Percentiles rank a stretch among this genome's conserved stretches.
phyloP scores from a whole-genome alignment of 768 basidiomycete genomes.

The Dioszegia crocea region DNA sequence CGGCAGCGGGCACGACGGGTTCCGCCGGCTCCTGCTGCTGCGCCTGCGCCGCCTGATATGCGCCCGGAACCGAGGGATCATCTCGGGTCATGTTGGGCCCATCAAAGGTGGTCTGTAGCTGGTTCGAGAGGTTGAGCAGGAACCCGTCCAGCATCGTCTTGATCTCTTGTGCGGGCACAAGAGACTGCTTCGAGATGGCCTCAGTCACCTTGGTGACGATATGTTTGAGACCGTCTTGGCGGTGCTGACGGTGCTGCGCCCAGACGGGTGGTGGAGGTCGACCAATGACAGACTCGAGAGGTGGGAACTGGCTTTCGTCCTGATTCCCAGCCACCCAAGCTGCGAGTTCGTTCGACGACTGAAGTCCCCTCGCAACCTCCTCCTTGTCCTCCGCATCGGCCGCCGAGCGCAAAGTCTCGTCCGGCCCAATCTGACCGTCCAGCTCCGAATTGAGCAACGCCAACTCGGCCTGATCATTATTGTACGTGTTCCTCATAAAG shows the following conservation, averaged over 20 bases:
- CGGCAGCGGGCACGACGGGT: constrained; percentile 12
- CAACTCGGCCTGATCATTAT: constrained; percentile 3
- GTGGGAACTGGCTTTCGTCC: constrained; percentile 33
- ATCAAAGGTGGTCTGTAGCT: constrained; percentile 41
- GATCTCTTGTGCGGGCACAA: constrained; percentile 37
- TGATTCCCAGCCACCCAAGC: constrained; percentile 34
- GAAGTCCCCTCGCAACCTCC: constrained; percentile 21
- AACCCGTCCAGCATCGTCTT: constrained; percentile 43
- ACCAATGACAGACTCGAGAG: constrained; percentile 29
- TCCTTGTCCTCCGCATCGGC: constrained; percentile 25
- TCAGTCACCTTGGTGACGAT: constrained; percentile 7
- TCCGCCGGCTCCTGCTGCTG: constrained; percentile 16
- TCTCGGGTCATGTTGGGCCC: constrained; percentile 12
- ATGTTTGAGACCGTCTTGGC: constrained; percentile 6
- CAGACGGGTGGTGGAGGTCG: constrained; percentile 2
- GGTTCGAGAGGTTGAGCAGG: constrained; percentile 42
- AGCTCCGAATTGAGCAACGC: constrained; percentile 20
- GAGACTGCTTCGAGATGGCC: constrained; percentile 1
- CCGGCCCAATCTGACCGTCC: constrained; percentile 5
- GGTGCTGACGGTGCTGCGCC: not conserved
- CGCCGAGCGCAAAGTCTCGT: constrained; percentile 14
- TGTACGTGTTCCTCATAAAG: not conserved
- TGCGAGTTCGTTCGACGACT: constrained; percentile 35
- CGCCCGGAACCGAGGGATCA: constrained; percentile 39
- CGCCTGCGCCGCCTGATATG: constrained; percentile 21